Percentiles rank a stretch among this genome's conserved stretches.
Evolutionary conservation across 352 stramenopile genomes (phyloP).

Genomic region (Phytophthora foliorum): DNA sequence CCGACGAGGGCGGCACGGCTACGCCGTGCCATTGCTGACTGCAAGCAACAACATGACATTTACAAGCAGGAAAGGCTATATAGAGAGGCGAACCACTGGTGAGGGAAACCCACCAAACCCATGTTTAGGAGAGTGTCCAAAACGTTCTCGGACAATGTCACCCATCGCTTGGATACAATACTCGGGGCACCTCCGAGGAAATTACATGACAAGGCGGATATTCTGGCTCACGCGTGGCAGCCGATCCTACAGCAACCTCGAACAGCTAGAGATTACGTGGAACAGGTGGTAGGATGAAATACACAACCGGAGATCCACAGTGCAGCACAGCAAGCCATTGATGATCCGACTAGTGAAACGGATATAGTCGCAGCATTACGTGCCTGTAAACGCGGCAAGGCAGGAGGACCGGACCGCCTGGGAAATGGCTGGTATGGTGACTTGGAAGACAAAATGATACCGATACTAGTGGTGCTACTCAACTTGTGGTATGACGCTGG

Average conservation of each 20-base stretch:
- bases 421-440: not conserved
- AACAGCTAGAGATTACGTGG: not conserved
- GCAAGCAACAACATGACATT: not conserved
- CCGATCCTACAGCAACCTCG: not conserved
- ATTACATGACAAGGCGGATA: not conserved
- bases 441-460: not conserved
- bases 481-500: not conserved
- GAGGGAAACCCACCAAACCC: not conserved
- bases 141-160: not conserved
- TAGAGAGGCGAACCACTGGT: not conserved
- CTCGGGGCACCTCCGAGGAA: not conserved
- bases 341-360: no score
- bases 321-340: no score
- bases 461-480: not conserved
- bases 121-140: not conserved
- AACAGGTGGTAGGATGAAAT: not conserved
- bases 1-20: not conserved
- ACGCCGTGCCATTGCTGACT: not conserved
- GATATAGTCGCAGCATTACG: no score
- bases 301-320: not conserved
- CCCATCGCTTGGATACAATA: not conserved
- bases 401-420: not conserved
- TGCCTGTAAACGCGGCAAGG: constrained; percentile 4
- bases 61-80: not conserved
- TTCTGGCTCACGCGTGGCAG: not conserved